These are phyloP conservation scores for Tylopilus plumbeoviolaceoides DNA, from an alignment of 768 basidiomycete species.

Conservation along the genomic window DNA sequence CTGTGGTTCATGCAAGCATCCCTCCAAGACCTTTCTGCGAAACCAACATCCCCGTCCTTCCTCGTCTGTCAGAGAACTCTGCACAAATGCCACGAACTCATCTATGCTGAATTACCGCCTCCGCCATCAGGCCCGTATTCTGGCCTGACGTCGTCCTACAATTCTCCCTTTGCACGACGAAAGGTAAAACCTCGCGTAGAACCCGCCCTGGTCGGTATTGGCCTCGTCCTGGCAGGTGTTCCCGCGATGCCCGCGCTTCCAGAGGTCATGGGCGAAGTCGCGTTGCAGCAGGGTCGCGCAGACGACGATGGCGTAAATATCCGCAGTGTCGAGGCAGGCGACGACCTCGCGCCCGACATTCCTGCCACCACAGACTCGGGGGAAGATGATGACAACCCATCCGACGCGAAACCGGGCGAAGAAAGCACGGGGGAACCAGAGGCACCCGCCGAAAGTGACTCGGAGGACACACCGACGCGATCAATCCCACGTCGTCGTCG, in stretches of 20 bases:
- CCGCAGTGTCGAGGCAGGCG: slow-evolving; percentile 45
- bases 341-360: slow-evolving; percentile 34
- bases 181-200: slow-evolving; percentile 71
- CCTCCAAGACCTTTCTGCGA: slow-evolving; percentile 64
- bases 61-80: slow-evolving; percentile 88
- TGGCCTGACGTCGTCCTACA: slow-evolving; percentile 46
- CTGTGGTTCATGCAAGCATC: slow-evolving; percentile 99
- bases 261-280: slow-evolving; percentile 73
- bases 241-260: slow-evolving; percentile 75
- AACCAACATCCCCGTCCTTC: slow-evolving; percentile 69
- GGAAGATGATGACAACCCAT: slow-evolving; percentile 43
- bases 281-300: slow-evolving; percentile 83
- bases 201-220: slow-evolving; percentile 82
- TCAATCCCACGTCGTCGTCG: slow-evolving; percentile 35
- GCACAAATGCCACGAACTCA: slow-evolving; percentile 92
- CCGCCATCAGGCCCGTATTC: slow-evolving; percentile 66
- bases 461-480: slow-evolving; percentile 11
- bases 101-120: slow-evolving; percentile 82
- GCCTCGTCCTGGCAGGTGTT: slow-evolving; percentile 70
- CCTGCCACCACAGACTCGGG: slow-evolving; percentile 19
- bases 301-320: slow-evolving; percentile 54
- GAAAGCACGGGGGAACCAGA: slow-evolving; percentile 18
- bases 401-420: slow-evolving; percentile 39
- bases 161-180: slow-evolving; percentile 47
- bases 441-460: slow-evolving; percentile 4